phyloP scores from a whole-genome alignment of 2,329 filamentous ascomycete species.

The Camillea tinctor region DNA sequence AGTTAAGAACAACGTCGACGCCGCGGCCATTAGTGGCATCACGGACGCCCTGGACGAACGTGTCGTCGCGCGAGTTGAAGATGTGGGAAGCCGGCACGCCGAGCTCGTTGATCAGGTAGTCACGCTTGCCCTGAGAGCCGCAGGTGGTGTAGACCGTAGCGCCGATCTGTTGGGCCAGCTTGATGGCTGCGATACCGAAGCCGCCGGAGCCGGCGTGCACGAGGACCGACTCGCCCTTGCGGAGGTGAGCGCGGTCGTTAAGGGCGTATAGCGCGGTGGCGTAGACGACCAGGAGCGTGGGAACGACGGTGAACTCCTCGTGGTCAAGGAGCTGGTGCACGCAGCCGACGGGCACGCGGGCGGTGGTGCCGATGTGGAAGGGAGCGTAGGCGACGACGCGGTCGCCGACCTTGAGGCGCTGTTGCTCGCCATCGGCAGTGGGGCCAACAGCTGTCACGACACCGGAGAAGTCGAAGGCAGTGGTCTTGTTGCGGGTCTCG shows the following conservation, averaged over 20 bases:
- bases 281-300: conserved; percentile 7
- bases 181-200: conserved; percentile 34
- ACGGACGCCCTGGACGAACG: conserved; percentile 28
- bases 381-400: conserved; percentile 14
- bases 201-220: conserved; percentile 25
- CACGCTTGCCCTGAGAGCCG: not conserved
- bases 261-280: conserved; percentile 33
- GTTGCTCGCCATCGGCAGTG: too few relatives aligned
- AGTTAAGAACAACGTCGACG: conserved; percentile 42
- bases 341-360: too few relatives aligned
- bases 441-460: conserved; percentile 1
- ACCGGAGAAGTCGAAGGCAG: conserved; percentile 4
- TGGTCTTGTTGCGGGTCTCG: not conserved
- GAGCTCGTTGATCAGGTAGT: conserved; percentile 22
- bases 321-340: too few relatives aligned
- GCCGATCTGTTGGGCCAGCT: conserved; percentile 24
- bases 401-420: conserved; percentile 13
- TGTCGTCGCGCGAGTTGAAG: conserved; percentile 31
- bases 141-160: not conserved
- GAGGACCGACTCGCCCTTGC: conserved; percentile 27
- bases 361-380: too few relatives aligned
- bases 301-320: conserved; percentile 19
- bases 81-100: conserved; percentile 33
- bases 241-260: conserved; percentile 24
- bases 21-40: conserved; percentile 29